Evolutionary conservation across 164 flowering plant genomes (phyloP).

Genomic region (Nymphaea thermarum): DNA sequence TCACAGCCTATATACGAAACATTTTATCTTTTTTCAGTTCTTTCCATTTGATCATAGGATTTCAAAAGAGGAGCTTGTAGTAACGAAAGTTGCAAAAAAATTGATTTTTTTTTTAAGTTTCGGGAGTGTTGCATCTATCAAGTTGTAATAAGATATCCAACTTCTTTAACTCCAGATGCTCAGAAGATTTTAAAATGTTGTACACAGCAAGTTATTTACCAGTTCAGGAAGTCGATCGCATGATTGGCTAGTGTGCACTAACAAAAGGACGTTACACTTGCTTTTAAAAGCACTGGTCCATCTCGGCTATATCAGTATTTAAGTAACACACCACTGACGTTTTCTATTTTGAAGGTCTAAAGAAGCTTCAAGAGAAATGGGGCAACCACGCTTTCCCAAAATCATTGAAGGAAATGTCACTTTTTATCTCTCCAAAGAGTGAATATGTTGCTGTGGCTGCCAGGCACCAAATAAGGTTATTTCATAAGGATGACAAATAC

Average conservation of each 20-base stretch:
- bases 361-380: conserved; percentile 67
- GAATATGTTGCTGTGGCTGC: conserved; percentile 78
- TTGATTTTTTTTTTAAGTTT: too few relatives aligned
- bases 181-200: background rate
- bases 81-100: too few relatives aligned
- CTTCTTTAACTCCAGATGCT: too few relatives aligned
- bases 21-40: too few relatives aligned
- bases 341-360: conserved; percentile 32
- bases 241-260: background rate
- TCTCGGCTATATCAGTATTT: background rate
- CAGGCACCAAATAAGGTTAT: conserved; percentile 58
- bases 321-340: background rate
- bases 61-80: too few relatives aligned
- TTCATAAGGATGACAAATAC: conserved; percentile 65
- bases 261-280: background rate
- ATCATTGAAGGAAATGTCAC: conserved; percentile 31
- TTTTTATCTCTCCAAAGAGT: conserved; percentile 64
- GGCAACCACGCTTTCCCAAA: conserved; percentile 27
- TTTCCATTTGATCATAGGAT: too few relatives aligned
- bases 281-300: background rate
- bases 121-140: too few relatives aligned
- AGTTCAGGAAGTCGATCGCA: background rate
- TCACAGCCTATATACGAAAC: too few relatives aligned
- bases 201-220: background rate
- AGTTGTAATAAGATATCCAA: too few relatives aligned